These are phyloP conservation scores for Vitis hybrid DNA, from an alignment of 177 flowering plant genomes.

Conservation along the genomic window DNA sequence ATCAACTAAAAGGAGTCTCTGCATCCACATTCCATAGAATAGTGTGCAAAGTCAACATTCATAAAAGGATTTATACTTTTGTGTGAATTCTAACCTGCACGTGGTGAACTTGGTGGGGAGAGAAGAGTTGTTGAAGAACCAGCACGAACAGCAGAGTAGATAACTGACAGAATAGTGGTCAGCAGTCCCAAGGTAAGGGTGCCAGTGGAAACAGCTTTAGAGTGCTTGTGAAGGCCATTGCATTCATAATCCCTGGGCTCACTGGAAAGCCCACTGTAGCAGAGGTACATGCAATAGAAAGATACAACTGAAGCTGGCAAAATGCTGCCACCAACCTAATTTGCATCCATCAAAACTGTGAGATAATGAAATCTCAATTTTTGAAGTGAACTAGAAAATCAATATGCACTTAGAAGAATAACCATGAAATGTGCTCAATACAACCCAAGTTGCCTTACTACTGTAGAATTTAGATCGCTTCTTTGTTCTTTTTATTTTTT, in stretches of 20 bases:
- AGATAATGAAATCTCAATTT: neutral
- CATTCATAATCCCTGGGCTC: slow-evolving; percentile 97
- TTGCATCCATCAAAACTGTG: slow-evolving; percentile 2
- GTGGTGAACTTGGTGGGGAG: slow-evolving; percentile 88
- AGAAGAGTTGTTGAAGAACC: slow-evolving; percentile 93
- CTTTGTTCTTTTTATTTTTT: too few species aligned
- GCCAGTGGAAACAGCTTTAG: slow-evolving; percentile 81
- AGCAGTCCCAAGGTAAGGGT: slow-evolving; percentile 77
- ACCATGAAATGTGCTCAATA: neutral
- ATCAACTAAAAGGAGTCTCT: too few species aligned
- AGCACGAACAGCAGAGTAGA: slow-evolving; percentile 99
- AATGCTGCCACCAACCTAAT: slow-evolving; percentile 87
- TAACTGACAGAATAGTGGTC: slow-evolving; percentile 91
- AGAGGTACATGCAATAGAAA: slow-evolving; percentile 88
- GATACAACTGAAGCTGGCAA: slow-evolving; percentile 92
- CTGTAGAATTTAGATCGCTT: too few species aligned
- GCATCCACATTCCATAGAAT: too few species aligned
- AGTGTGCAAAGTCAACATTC: too few species aligned
- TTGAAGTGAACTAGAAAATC: neutral
- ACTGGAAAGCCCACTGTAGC: slow-evolving; percentile 92
- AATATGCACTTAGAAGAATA: neutral
- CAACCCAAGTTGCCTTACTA: too few species aligned
- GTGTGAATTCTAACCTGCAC: slow-evolving; percentile 59
- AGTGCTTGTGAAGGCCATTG: slow-evolving; percentile 92
- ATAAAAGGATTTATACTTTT: neutral